Conservation (phyloP, 1,139 yeast genomes). For the Citeromyces siamensis region DNA sequence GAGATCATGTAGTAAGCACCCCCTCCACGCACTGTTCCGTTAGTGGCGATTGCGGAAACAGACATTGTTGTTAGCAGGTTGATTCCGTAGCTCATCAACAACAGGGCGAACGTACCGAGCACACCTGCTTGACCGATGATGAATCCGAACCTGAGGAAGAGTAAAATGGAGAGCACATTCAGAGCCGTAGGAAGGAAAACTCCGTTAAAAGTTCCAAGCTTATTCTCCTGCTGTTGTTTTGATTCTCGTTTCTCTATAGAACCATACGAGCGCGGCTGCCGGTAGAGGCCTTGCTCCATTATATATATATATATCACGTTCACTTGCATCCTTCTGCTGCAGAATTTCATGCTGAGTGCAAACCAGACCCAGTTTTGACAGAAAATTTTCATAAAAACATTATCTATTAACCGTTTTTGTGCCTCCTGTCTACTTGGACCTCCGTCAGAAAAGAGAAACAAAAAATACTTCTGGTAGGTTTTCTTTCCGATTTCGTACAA, state of each 20-base stretch:
- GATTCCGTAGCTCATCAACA: slow-evolving; percentile 51
- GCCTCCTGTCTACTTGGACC: too few relatives aligned
- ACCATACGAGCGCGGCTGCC: slow-evolving; percentile 3
- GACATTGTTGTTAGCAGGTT: slow-evolving; percentile 61
- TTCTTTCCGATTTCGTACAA: too few relatives aligned
- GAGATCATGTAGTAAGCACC: slow-evolving; percentile 81
- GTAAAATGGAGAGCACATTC: slow-evolving; percentile 66
- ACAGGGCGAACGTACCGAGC: slow-evolving; percentile 42
- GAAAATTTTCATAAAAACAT: too few relatives aligned
- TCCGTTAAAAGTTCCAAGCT: slow-evolving; percentile 65
- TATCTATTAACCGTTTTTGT: too few relatives aligned
- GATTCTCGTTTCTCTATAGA: slow-evolving; percentile 1
- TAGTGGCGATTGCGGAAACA: slow-evolving; percentile 69
- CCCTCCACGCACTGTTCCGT: slow-evolving; percentile 76
- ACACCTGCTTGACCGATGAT: slow-evolving; percentile 72
- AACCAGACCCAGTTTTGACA: too few relatives aligned
- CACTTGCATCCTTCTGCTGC: too few relatives aligned
- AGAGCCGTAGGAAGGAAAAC: slow-evolving; percentile 69
- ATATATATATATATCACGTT: neutral
- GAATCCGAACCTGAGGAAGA: slow-evolving; percentile 74
- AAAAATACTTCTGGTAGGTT: too few relatives aligned
- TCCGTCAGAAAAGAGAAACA: too few relatives aligned
- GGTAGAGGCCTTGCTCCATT: slow-evolving; percentile 2
- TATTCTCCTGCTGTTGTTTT: slow-evolving; percentile 14
- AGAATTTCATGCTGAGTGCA: too few relatives aligned